Evolutionary conservation across 2,329 filamentous ascomycete genomes (phyloP), one percentile per base, ranked within the genome.

Genomic region (Sclerotinia borealis): DNA sequence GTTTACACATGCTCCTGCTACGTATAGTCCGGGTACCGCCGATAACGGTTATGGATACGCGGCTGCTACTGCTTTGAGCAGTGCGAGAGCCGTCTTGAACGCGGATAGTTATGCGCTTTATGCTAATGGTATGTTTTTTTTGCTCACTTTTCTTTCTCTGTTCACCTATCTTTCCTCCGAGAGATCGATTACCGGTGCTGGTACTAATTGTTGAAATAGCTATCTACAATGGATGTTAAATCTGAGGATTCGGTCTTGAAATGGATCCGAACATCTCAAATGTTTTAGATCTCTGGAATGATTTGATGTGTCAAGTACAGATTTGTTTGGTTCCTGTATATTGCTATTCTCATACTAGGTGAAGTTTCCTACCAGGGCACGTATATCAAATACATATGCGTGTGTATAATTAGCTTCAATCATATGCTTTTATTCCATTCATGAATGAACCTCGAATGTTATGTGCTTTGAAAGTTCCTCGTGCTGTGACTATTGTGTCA

Each of bases 21-120:
- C 81, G 15, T 80, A 76, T 65, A 73, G 67, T 66, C 83, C 83
- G 63, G 83, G 85, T 10, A 88, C 86, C 2, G 73, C 80, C 1
- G 87, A 90, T 70, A 76, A 81, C 59, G 81, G 78, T 31, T 85
- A 84, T 67, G 85, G 83, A 34, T 89, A 87, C 69, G 73, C 78
- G 6, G 79, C 79, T 58, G 72, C 75, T 8, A 77, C 72, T 3
- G 70, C 75, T 7, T 73, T 89, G 66, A 77, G 75, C 7, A 77
- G 78, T 0, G 68, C 73, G 4, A 74, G 83, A 70, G 85, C 85
- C 56, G 71, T 89, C 10, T 77, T 80, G 69, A 87, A 90, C 66
- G 87, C 87, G n/a, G 87, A 90, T 71, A 83, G 81, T 43, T 63
- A 63, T 50, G 61, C 61, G 15, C 61, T 63, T 51, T 63, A 63